Evolutionary conservation across 1,139 yeast species (phyloP).

Genomic region (Candida tetrigidarum): DNA sequence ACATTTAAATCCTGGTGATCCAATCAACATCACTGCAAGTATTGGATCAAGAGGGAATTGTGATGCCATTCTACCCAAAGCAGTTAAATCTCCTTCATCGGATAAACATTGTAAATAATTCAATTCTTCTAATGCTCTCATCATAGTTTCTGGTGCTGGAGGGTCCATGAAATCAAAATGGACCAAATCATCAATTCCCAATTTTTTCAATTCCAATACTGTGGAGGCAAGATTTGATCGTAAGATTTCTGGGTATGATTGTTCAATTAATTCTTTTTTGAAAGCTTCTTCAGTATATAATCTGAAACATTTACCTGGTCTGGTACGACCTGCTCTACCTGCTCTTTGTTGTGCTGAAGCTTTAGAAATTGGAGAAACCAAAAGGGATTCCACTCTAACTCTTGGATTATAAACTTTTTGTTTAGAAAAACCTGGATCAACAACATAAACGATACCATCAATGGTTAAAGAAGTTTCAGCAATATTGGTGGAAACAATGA

Average conservation of each 20-base stretch:
- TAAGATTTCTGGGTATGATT: conserved; percentile 93
- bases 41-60: conserved; percentile 96
- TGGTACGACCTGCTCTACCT: conserved; percentile 99
- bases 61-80: conserved; percentile 87
- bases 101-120: conserved; percentile 88
- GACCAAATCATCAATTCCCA: conserved; percentile 94
- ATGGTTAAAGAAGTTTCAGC: conserved; percentile 98
- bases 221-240: conserved; percentile 91
- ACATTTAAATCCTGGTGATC: conserved; percentile 83
- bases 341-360: conserved; percentile 99
- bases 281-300: conserved; percentile 97
- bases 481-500: conserved; percentile 92
- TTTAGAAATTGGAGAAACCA: conserved; percentile 95
- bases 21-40: conserved; percentile 90
- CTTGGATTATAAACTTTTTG: conserved; percentile 98
- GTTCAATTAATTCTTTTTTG: conserved; percentile 91
- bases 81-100: conserved; percentile 89
- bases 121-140: conserved; percentile 96
- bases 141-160: conserved; percentile 99
- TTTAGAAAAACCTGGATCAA: conserved; percentile 96
- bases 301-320: conserved; percentile 98
- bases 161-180: conserved; percentile 99
- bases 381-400: conserved; percentile 89
- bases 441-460: conserved; percentile 96
- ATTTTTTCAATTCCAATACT: conserved; percentile 87